Conservation (phyloP, 176 grass and related monocot genomes). For the Pontederia crassipes region DNA sequence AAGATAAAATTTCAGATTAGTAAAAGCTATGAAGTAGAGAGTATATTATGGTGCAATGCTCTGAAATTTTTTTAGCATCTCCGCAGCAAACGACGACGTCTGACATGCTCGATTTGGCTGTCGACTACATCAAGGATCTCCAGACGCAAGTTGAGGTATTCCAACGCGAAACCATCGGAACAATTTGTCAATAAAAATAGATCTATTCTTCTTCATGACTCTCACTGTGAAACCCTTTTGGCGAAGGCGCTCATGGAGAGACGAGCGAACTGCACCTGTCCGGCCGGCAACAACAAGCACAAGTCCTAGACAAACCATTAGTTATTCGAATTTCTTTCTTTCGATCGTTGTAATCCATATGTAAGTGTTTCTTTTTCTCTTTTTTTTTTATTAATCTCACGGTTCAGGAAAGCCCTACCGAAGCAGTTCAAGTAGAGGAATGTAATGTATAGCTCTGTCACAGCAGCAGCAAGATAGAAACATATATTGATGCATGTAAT, state of each 20-base stretch:
- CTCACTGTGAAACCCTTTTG: neutral
- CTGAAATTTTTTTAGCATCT: neutral
- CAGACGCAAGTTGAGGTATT: constrained; percentile 14
- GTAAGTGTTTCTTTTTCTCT: too few species aligned
- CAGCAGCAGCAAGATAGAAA: too few species aligned
- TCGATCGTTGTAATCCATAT: too few species aligned
- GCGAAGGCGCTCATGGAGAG: neutral
- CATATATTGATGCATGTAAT: too few species aligned
- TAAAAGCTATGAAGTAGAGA: neutral
- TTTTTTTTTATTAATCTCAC: too few species aligned
- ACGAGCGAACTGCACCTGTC: neutral
- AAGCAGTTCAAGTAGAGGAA: too few species aligned
- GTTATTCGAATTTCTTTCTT: too few species aligned
- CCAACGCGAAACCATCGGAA: neutral
- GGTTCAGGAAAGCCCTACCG: too few species aligned
- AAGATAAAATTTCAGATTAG: neutral
- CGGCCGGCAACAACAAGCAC: neutral
- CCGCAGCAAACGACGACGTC: constrained; percentile 8
- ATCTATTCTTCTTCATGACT: neutral
- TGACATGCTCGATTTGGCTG: constrained; percentile 10
- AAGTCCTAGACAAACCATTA: neutral
- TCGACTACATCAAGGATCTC: constrained; percentile 12
- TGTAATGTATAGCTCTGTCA: too few species aligned
- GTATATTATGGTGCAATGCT: neutral
- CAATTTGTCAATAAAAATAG: neutral